These are phyloP conservation scores for Berberis vulgaris DNA, from an alignment of 164 flowering plant species.

Conservation along the genomic window DNA sequence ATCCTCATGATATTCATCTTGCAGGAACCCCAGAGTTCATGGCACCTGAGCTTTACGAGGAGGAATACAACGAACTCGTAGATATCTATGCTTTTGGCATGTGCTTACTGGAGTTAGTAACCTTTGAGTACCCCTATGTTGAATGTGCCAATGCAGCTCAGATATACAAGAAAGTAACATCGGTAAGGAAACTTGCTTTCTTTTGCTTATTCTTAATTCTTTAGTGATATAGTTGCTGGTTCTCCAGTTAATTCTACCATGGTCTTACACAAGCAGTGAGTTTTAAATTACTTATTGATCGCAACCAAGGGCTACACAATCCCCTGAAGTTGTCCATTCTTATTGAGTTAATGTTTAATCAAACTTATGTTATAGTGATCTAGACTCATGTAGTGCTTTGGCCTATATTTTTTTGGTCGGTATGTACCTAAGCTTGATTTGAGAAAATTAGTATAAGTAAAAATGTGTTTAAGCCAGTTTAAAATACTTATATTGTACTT, in stretches of 20 bases:
- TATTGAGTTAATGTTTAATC: too few species aligned
- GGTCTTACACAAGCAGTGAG: too few species aligned
- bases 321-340: too few species aligned
- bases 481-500: too few species aligned
- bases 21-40: conserved; percentile 95
- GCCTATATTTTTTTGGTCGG: too few species aligned
- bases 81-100: conserved; percentile 97
- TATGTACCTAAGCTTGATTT: too few species aligned
- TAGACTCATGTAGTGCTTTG: too few species aligned
- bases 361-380: too few species aligned
- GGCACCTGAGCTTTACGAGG: conserved; percentile 99
- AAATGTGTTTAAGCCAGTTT: too few species aligned
- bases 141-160: conserved; percentile 97
- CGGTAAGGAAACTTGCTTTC: conserved; percentile 38
- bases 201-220: background rate
- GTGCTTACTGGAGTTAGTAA: conserved; percentile 92
- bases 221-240: background rate
- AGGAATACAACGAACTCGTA: conserved; percentile 96
- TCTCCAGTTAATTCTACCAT: background rate
- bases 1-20: conserved; percentile 1
- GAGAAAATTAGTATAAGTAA: too few species aligned
- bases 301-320: too few species aligned
- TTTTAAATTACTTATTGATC: too few species aligned
- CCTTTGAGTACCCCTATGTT: conserved; percentile 88
- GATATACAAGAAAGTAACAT: conserved; percentile 86